A percentile compares a stretch with the other conserved stretches of the same genome.
Evolutionary conservation across 768 basidiomycete genomes (phyloP).

Genomic region (Lentinula detonsa): DNA sequence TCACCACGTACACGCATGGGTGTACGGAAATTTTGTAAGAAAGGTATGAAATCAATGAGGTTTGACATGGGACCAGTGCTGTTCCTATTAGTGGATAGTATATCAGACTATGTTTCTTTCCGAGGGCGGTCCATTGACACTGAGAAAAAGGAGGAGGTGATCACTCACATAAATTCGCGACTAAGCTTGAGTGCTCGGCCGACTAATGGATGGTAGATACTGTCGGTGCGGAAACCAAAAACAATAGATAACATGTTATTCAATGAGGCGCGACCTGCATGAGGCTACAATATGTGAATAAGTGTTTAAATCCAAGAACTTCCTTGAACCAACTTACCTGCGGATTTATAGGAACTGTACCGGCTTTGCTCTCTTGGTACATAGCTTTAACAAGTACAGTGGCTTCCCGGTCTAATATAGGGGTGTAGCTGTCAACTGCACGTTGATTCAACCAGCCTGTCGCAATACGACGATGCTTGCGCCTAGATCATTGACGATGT

Average conservation of each 20-base stretch:
- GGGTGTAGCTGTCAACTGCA: slow-evolving; percentile 10
- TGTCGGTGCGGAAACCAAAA: slow-evolving; percentile 15
- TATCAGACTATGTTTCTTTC: background rate
- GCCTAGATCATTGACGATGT: slow-evolving; percentile 3
- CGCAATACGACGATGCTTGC: slow-evolving; percentile 17
- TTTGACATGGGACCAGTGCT: slow-evolving; percentile 15
- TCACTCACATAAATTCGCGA: slow-evolving; percentile 14
- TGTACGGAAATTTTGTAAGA: slow-evolving; percentile 14
- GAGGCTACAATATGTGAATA: background rate
- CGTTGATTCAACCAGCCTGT: slow-evolving; percentile 10
- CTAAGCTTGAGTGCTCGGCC: slow-evolving; percentile 9
- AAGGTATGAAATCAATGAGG: slow-evolving; percentile 14
- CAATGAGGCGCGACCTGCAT: background rate
- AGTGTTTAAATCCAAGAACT: background rate
- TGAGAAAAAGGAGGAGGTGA: slow-evolving; percentile 5
- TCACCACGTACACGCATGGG: slow-evolving; percentile 10
- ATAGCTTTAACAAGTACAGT: slow-evolving; percentile 13
- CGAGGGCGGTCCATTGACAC: background rate
- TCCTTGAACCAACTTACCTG: background rate
- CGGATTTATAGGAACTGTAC: slow-evolving; percentile 13
- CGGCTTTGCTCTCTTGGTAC: slow-evolving; percentile 8
- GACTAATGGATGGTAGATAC: slow-evolving; percentile 11
- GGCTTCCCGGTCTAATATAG: slow-evolving; percentile 16
- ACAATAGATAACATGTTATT: slow-evolving; percentile 17
- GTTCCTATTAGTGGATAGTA: background rate